Base-by-base conservation (phyloP, 805 yeast genomes). In the Lachancea nothofagi region DNA sequence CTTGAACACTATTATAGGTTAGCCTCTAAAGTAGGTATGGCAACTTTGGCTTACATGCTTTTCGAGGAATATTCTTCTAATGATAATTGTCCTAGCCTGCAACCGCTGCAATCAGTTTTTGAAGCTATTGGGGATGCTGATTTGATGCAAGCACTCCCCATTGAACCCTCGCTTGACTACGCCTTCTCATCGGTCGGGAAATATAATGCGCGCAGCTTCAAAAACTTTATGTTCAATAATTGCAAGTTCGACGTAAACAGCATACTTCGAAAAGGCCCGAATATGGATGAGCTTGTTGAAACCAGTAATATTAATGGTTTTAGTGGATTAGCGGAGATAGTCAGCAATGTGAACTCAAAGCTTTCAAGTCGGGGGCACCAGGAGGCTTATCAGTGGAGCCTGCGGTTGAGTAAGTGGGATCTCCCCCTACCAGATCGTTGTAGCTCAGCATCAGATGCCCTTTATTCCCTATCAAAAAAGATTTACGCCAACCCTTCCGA, bases 321-420 rank as follows among this genome's bases (percentile, higher is more conserved):
- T 41, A 62, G 65, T 43, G 85, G 88, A 0, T 48, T 80, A 1
- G 71, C 89, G 0, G 67, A 65, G 24, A 28, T 43, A 4, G 46
- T 75, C n/a, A 57, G 71, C 7, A 59, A 62, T 27, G 59, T 61
- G 7, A 48, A 45, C n/a, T 23, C 33, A 10, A 15, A 21, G 23
- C 31, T 15, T 7, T n/a, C 10, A 5, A 17, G n/a, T 1, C 36
- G 41, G 5, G 49, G 50, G 8, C 37, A 45, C 2, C 55, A 52
- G 17, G 56, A 57, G 18, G 42, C 60, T 1, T 83, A 71, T 54
- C 77, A 74, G 42, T 79, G 87, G 76, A 74, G 79, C 1, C 81
- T 96, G 87, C 83, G 83, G 52, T 59, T 89, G 29, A 74, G 72
- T 30, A 74, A 75, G 36, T 89, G 97, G 97, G 82, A 81, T 39